Evolutionary conservation across 202 grass and related monocot species (phyloP).

Genomic region (Hordeum pubiflorum): DNA sequence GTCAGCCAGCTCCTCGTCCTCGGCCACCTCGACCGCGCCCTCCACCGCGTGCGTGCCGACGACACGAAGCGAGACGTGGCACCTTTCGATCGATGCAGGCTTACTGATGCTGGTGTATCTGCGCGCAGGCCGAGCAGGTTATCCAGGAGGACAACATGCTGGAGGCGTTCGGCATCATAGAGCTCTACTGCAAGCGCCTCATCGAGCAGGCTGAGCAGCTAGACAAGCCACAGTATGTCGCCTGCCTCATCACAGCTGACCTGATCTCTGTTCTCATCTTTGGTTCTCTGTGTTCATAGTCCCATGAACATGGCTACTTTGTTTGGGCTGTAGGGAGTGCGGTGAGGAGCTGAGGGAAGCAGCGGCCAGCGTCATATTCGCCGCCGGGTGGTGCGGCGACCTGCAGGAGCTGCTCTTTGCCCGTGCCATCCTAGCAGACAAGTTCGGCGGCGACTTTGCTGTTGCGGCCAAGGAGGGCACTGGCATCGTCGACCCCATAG

Average conservation of each 20-base stretch:
- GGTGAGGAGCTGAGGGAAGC: constrained; percentile 55
- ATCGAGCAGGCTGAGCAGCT: constrained; percentile 35
- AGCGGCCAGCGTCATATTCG: constrained; percentile 55
- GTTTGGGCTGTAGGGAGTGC: constrained; percentile 40
- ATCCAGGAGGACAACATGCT: constrained; percentile 70
- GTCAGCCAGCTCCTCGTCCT: constrained; percentile 63
- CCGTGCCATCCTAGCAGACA: constrained; percentile 46
- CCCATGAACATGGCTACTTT: background rate
- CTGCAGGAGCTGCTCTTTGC: constrained; percentile 58
- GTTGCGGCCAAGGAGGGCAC: constrained; percentile 31
- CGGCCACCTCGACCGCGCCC: constrained; percentile 50
- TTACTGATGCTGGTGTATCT: background rate
- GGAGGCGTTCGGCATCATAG: constrained; percentile 57
- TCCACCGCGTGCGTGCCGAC: constrained; percentile 32
- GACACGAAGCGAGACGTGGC: background rate
- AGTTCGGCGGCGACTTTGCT: constrained; percentile 59
- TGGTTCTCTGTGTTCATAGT: background rate
- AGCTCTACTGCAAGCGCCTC: constrained; percentile 58
- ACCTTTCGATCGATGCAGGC: background rate
- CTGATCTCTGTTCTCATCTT: background rate
- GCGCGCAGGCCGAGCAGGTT: constrained; percentile 51
- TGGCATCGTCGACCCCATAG: constrained; percentile 44
- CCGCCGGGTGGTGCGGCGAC: constrained; percentile 56
- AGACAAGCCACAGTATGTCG: constrained; percentile 47
- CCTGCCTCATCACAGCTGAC: background rate